Conservation (phyloP, 2,329 filamentous ascomycete genomes). For the Lachnum nothofagi region DNA sequence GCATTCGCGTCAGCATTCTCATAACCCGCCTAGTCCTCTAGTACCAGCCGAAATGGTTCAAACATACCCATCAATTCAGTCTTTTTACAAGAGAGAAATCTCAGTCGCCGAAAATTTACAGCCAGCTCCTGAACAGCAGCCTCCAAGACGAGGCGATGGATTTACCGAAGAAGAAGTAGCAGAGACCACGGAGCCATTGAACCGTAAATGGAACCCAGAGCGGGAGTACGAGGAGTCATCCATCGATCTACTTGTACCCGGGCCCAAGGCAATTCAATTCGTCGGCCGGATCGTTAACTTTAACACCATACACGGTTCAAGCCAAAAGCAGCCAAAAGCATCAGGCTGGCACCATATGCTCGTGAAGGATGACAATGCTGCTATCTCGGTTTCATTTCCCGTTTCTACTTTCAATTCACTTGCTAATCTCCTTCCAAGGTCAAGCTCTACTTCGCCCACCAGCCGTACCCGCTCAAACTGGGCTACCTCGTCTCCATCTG, state of each 20-base stretch:
- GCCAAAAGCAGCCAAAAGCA: conserved; percentile 40
- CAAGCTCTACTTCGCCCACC: conserved; percentile 46
- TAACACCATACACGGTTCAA: conserved; percentile 39
- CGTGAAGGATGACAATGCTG: conserved; percentile 51
- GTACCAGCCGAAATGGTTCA: conserved; percentile 9
- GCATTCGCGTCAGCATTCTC: not conserved
- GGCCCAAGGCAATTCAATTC: conserved; percentile 47
- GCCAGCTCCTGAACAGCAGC: not conserved
- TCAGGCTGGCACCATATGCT: conserved; percentile 49
- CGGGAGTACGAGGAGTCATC: conserved; percentile 43
- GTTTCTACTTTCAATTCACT: not conserved
- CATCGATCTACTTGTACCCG: conserved; percentile 45
- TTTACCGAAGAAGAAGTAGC: conserved; percentile 47
- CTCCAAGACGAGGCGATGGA: conserved; percentile 40
- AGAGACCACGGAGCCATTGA: conserved; percentile 36
- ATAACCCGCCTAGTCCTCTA: not conserved
- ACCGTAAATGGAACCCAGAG: conserved; percentile 38
- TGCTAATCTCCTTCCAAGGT: conserved; percentile 33
- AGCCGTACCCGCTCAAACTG: conserved; percentile 41
- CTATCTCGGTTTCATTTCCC: conserved; percentile 42
- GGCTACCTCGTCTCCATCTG: conserved; percentile 53
- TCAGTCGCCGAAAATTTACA: conserved; percentile 3
- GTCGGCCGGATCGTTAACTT: conserved; percentile 54
- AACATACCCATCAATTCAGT: conserved; percentile 27
- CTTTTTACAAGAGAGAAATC: conserved; percentile 27